Evolutionary conservation across 2,329 filamentous ascomycete genomes (phyloP), one percentile per base, ranked within the genome.

Genomic region (Fusarium pininemorale): DNA sequence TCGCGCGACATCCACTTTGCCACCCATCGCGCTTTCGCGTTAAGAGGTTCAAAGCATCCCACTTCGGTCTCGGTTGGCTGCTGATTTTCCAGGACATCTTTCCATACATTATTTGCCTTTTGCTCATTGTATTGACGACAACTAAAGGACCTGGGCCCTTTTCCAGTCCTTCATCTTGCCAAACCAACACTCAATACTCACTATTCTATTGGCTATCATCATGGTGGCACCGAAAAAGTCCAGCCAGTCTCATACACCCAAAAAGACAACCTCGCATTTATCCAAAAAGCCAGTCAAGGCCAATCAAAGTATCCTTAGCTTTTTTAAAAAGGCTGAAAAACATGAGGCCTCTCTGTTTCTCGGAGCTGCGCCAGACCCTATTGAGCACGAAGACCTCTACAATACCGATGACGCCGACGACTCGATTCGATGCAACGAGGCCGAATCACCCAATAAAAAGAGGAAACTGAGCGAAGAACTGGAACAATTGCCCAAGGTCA

Each of bases 281-380:
- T 65, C 78, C n/a, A 83, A 82, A 73, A 84, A 82, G 57, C 78
- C 84, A 7, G 75, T 77, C 26, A 84, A 83, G 44, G 83, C 84
- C 2, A 94, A 93, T 76, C 85, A 86, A 12, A 94, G 91, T 72
- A 94, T 94, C 38, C 82, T 94, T 20, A 94, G 83, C 72, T 95
- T 94, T 81, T 95, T 95, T 79, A 91, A 93, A 78, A 94, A 94
- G 78, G 86, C 89, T 0, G 87, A 90, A 44, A 87, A 88, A 59
- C 84, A 87, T 64, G 87, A 92, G 70, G 84, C 90, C 63, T 84
- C 86, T 26, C 86, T 93, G 15, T 92, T 93, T 73, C 81, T 86
- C 1, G 82, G 80, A n/a, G 72, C 78, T 22, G 48, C 73, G 7
- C 59, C 75, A 4, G 76, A 75, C 14, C n/a, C 63, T 18, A 63